Evolutionary conservation across 345 rosid genomes (phyloP).

Genomic region (Hypericum androsaemum): DNA sequence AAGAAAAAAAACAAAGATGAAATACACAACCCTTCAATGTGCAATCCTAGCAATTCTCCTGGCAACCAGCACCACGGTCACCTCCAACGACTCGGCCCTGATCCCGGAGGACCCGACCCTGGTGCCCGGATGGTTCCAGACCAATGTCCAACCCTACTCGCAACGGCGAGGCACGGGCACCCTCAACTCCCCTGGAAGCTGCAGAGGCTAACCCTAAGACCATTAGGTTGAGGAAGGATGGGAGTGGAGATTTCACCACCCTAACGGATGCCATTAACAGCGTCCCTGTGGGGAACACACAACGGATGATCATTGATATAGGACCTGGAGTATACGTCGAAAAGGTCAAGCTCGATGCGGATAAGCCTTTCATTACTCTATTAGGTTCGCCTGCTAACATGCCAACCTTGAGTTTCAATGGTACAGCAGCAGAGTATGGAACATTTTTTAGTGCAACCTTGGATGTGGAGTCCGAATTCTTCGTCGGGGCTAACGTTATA

Average conservation of each 20-base stretch:
- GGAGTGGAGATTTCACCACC: conserved; percentile 40
- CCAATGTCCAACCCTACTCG: conserved; percentile 24
- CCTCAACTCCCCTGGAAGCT: conserved; percentile 33
- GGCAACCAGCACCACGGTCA: neutral
- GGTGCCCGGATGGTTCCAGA: conserved; percentile 29
- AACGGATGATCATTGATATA: conserved; percentile 42
- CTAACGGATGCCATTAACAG: conserved; percentile 42
- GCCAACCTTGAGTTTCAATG: conserved; percentile 33
- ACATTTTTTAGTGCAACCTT: conserved; percentile 59
- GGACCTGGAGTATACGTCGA: conserved; percentile 43
- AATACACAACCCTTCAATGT: too few relatives aligned
- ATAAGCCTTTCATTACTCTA: conserved; percentile 43
- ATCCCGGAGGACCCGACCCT: conserved; percentile 7
- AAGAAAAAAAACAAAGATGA: too few relatives aligned
- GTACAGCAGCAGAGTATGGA: conserved; percentile 44
- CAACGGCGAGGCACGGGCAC: conserved; percentile 20
- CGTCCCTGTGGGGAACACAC: conserved; percentile 31
- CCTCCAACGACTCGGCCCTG: conserved; percentile 23
- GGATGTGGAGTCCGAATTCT: conserved; percentile 44
- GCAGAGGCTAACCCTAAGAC: conserved; percentile 31
- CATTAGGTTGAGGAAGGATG: conserved; percentile 36
- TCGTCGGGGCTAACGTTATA: conserved; percentile 43
- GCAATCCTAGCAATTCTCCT: neutral
- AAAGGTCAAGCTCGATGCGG: conserved; percentile 34
- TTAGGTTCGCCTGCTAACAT: conserved; percentile 27